Conservation (phyloP, 2,329 filamentous ascomycete species). For the Knufia petricola region DNA sequence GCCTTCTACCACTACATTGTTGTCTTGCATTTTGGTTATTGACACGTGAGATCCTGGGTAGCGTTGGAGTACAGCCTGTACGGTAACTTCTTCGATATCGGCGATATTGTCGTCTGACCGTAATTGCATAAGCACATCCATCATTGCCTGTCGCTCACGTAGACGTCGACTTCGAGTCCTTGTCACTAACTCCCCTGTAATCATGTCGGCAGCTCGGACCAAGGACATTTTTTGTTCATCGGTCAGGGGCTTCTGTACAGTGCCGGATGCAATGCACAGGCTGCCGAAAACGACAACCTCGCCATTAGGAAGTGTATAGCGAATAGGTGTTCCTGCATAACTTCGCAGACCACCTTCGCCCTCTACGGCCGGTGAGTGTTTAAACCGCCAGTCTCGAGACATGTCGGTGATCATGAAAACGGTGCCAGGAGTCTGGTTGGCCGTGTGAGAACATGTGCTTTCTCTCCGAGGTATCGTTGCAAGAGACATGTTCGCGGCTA, state of each 20-base stretch:
- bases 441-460: constrained; percentile 37
- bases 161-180: constrained; percentile 32
- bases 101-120: constrained; percentile 14
- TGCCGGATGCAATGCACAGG: constrained; percentile 35
- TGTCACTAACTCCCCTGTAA: constrained; percentile 35
- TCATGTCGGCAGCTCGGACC: constrained; percentile 31
- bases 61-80: constrained; percentile 25
- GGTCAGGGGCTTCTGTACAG: constrained; percentile 27
- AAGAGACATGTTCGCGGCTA: constrained; percentile 34
- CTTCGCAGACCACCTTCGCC: constrained; percentile 30
- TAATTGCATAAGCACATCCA: constrained; percentile 27
- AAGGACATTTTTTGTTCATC: constrained; percentile 27
- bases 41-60: constrained; percentile 29
- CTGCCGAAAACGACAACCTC: constrained; percentile 35
- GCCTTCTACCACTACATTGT: constrained; percentile 23
- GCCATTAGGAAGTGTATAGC: constrained; percentile 32
- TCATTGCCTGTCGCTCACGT: constrained; percentile 32
- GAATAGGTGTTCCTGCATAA: constrained; percentile 35
- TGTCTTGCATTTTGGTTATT: constrained; percentile 24
- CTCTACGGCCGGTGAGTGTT: constrained; percentile 33
- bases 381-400: constrained; percentile 38
- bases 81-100: constrained; percentile 23
- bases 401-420: constrained; percentile 37
- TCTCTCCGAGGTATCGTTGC: constrained; percentile 38
- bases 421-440: constrained; percentile 29